phyloP scores from a whole-genome alignment of 176 grass and related monocot species.

The Carex parvula region DNA sequence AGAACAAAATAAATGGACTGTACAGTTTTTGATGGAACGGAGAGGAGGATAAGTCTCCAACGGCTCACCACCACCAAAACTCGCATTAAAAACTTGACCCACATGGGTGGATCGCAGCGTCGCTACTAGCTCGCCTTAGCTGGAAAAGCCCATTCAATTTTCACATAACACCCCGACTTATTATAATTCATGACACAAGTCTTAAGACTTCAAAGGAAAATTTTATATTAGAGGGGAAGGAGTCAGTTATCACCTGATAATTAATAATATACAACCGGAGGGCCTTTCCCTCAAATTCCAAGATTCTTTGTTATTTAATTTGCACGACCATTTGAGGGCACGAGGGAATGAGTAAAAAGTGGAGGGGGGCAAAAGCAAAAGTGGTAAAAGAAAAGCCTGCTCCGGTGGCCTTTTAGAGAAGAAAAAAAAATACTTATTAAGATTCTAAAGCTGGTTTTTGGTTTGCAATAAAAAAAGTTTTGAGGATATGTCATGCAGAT shows the following conservation, averaged over 20 bases:
- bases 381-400: constrained; percentile 43
- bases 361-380: constrained; percentile 8
- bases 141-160: constrained; percentile 14
- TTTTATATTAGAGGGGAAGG: not conserved
- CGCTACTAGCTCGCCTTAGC: constrained; percentile 8
- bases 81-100: constrained; percentile 32
- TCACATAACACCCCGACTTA: not conserved
- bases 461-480: not conserved
- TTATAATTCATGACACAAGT: too few species aligned
- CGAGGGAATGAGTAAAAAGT: constrained; percentile 18
- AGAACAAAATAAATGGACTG: not conserved
- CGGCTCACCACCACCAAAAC: constrained; percentile 17
- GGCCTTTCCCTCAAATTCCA: constrained; percentile 3
- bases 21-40: not conserved
- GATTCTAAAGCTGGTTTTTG: constrained; percentile 50
- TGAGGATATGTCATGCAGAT: not conserved
- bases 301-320: constrained; percentile 26
- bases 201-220: not conserved
- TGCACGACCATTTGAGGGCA: constrained; percentile 22
- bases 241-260: not conserved
- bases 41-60: not conserved
- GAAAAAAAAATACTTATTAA: constrained; percentile 26
- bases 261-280: constrained; percentile 13
- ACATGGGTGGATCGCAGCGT: constrained; percentile 27
- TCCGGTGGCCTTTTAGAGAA: constrained; percentile 25